Conservation (phyloP, 352 stramenopile species). For the Elongisporangium undulatum region DNA sequence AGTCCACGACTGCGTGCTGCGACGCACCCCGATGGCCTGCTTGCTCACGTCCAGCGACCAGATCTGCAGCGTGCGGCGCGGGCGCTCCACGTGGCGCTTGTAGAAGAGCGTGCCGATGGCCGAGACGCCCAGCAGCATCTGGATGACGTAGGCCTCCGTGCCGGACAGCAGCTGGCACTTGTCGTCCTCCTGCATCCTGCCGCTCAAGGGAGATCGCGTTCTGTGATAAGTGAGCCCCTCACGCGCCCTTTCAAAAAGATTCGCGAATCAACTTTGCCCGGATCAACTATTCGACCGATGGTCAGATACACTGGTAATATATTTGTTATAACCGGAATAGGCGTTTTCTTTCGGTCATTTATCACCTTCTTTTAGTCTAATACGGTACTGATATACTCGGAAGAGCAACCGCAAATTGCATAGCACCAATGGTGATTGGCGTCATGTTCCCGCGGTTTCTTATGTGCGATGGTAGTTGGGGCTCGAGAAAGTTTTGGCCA, state of each 20-base stretch:
- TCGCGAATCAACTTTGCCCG: neutral
- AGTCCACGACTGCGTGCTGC: neutral
- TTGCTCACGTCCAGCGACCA: conserved; percentile 83
- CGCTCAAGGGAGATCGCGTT: neutral
- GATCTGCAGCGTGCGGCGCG: conserved; percentile 61
- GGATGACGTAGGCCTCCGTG: conserved; percentile 61
- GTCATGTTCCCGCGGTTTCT: neutral
- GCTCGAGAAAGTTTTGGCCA: conserved; percentile 53
- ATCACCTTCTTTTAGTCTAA: neutral
- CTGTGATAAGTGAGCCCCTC: neutral
- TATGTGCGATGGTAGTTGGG: conserved; percentile 57
- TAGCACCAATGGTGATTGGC: neutral
- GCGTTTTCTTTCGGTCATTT: neutral
- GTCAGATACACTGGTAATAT: neutral
- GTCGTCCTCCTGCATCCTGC: conserved; percentile 8
- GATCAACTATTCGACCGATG: neutral
- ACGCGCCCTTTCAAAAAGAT: conserved; percentile 4
- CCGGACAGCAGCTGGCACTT: conserved; percentile 68
- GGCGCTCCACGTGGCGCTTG: conserved; percentile 79
- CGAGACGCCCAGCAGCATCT: conserved; percentile 59
- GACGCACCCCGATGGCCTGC: conserved; percentile 62
- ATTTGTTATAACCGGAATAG: neutral
- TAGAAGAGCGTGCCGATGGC: conserved; percentile 75
- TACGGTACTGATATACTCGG: no score
- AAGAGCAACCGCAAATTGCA: neutral